These are phyloP conservation scores for Pyricularia sp. DNA, from an alignment of 2,329 filamentous ascomycete genomes.

Conservation along the genomic window DNA sequence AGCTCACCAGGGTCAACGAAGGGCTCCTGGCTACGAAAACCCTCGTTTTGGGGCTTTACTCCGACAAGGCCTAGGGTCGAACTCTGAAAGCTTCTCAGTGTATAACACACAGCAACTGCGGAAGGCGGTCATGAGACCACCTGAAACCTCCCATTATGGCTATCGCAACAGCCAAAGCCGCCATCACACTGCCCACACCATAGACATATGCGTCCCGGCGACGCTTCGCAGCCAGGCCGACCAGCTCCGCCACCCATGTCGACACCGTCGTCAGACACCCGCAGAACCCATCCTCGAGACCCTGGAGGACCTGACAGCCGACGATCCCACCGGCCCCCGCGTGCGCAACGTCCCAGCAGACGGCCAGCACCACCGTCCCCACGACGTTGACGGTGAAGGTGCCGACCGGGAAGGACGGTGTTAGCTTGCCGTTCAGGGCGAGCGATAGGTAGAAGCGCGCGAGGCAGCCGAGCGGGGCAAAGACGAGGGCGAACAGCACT, in stretches of 20 bases:
- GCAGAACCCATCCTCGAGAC: slow-evolving; percentile 59
- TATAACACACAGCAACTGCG: background rate
- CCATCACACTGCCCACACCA: slow-evolving; percentile 48
- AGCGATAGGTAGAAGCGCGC: slow-evolving; percentile 64
- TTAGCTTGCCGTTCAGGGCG: slow-evolving; percentile 56
- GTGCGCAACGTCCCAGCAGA: slow-evolving; percentile 73
- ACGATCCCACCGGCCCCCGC: slow-evolving; percentile 41
- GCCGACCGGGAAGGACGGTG: slow-evolving; percentile 64
- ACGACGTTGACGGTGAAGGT: slow-evolving; percentile 77
- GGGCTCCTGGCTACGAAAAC: too few relatives aligned
- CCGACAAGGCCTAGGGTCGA: too few relatives aligned
- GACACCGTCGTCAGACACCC: slow-evolving; percentile 58
- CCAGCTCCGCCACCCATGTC: slow-evolving; percentile 56
- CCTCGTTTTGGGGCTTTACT: too few relatives aligned
- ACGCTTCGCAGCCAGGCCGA: slow-evolving; percentile 27
- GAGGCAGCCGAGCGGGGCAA: slow-evolving; percentile 74
- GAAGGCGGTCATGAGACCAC: slow-evolving; percentile 42
- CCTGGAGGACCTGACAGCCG: slow-evolving; percentile 54
- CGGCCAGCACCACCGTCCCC: slow-evolving; percentile 65
- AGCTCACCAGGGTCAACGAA: too few relatives aligned
- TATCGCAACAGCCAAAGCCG: slow-evolving; percentile 50
- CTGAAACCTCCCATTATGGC: slow-evolving; percentile 65
- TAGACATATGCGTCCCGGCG: slow-evolving; percentile 55
- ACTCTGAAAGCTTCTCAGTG: background rate
- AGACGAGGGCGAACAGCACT: slow-evolving; percentile 67